phyloP scores from a whole-genome alignment of 768 basidiomycete genomes.

The Calocybe indica region DNA sequence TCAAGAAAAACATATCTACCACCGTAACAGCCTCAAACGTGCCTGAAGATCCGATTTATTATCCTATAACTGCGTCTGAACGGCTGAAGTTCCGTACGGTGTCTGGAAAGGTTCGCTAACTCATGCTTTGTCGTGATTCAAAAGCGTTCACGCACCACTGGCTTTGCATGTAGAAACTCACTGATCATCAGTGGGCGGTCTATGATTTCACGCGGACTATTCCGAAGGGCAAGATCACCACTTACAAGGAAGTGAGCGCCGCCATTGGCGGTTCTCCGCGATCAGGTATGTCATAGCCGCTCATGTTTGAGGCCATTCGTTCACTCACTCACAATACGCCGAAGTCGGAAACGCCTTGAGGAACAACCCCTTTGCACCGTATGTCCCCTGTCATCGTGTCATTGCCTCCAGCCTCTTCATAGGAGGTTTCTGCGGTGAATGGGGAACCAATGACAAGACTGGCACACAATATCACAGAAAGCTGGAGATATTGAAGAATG shows the following conservation, averaged over 20 bases:
- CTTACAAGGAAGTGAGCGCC: constrained; percentile 47
- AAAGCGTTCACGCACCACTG: neutral
- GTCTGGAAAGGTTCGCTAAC: constrained; percentile 25
- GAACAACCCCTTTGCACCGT: constrained; percentile 62
- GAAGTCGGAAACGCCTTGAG: constrained; percentile 60
- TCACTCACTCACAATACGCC: neutral
- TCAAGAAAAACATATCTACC: neutral
- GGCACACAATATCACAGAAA: constrained; percentile 41
- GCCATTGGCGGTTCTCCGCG: constrained; percentile 58
- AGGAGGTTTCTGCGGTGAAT: constrained; percentile 62
- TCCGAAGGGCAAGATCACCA: constrained; percentile 46
- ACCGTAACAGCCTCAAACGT: neutral
- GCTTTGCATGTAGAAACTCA: constrained; percentile 31
- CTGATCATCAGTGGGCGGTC: constrained; percentile 53
- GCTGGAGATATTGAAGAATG: constrained; percentile 39
- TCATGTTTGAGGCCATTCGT: neutral
- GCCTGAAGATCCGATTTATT: constrained; percentile 8
- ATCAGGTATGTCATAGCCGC: constrained; percentile 39
- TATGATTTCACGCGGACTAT: constrained; percentile 49
- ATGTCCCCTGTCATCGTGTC: constrained; percentile 66
- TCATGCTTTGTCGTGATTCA: neutral
- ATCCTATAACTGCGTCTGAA: constrained; percentile 19
- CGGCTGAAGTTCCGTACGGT: constrained; percentile 25
- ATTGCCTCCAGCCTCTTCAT: constrained; percentile 55
- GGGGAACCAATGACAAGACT: constrained; percentile 39